A percentile compares a stretch with the other conserved stretches of the same genome.
Conservation (phyloP, 345 rosid genomes). For the Pugionium dolabratum region DNA sequence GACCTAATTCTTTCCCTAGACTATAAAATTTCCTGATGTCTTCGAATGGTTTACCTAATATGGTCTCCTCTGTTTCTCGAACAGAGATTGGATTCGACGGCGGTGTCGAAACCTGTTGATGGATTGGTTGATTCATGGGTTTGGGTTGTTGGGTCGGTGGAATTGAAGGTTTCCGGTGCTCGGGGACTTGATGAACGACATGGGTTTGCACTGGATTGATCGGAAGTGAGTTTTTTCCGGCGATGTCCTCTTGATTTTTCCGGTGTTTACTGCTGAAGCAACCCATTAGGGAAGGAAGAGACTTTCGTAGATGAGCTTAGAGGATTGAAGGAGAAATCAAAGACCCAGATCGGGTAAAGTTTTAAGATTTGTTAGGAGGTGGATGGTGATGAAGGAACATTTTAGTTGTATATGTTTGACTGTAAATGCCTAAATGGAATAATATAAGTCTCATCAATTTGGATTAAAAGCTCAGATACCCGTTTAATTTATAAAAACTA, state of each 20-base stretch:
- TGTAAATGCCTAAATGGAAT: neutral
- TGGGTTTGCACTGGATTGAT: slow-evolving; percentile 34
- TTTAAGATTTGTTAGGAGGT: neutral
- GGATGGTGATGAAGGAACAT: neutral
- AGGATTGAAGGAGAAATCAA: neutral
- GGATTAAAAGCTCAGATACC: too few species aligned
- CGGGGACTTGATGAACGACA: slow-evolving; percentile 31
- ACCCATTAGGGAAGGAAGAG: slow-evolving; percentile 50
- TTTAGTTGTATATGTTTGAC: slow-evolving; percentile 33
- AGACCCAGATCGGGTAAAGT: neutral
- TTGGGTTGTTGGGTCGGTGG: slow-evolving; percentile 31
- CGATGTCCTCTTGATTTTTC: slow-evolving; percentile 34
- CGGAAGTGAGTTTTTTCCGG: slow-evolving; percentile 35
- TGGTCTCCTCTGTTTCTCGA: slow-evolving; percentile 35
- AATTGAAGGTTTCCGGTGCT: slow-evolving; percentile 34
- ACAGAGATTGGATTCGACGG: slow-evolving; percentile 19
- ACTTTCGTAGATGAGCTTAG: neutral
- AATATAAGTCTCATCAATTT: too few species aligned
- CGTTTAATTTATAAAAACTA: too few species aligned
- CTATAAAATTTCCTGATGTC: neutral
- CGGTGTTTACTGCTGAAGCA: slow-evolving; percentile 54
- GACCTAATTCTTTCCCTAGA: neutral
- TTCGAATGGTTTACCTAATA: slow-evolving; percentile 6
- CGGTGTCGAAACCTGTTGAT: slow-evolving; percentile 26
- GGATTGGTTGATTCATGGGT: slow-evolving; percentile 7